A percentile compares a stretch with the other conserved stretches of the same genome.
These are phyloP conservation scores for Termitomyces sp. DNA, from an alignment of 768 basidiomycete genomes.

Conservation along the genomic window DNA sequence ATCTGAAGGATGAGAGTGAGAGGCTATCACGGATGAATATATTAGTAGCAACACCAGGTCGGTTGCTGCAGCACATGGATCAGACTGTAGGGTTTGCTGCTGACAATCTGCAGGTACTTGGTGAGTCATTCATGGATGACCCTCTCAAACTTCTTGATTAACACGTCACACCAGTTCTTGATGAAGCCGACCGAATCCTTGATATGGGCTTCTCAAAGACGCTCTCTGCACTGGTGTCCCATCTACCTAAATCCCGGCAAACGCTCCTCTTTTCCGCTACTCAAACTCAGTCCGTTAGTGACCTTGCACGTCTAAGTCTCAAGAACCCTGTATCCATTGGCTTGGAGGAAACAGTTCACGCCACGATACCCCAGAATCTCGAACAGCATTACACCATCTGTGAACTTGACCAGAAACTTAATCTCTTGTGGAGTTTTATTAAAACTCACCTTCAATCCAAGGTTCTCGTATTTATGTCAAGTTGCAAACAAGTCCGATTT, in stretches of 20 bases:
- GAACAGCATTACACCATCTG: slow-evolving; percentile 88
- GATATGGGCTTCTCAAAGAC: slow-evolving; percentile 95
- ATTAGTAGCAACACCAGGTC: slow-evolving; percentile 94
- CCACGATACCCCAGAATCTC: slow-evolving; percentile 67
- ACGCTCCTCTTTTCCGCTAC: slow-evolving; percentile 97
- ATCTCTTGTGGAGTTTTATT: slow-evolving; percentile 91
- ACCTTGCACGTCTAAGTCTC: slow-evolving; percentile 86
- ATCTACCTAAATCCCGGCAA: slow-evolving; percentile 88
- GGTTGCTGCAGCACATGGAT: slow-evolving; percentile 96
- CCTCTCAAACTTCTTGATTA: background rate
- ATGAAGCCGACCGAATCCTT: slow-evolving; percentile 94
- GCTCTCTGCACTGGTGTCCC: slow-evolving; percentile 83
- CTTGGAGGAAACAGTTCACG: slow-evolving; percentile 42
- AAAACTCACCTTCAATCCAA: slow-evolving; percentile 90
- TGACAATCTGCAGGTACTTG: slow-evolving; percentile 85
- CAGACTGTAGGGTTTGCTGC: slow-evolving; percentile 94
- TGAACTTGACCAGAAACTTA: slow-evolving; percentile 81
- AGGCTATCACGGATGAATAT: slow-evolving; percentile 94
- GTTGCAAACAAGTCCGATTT: slow-evolving; percentile 96
- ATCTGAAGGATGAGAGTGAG: slow-evolving; percentile 86
- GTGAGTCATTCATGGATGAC: slow-evolving; percentile 37
- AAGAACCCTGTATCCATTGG: slow-evolving; percentile 75
- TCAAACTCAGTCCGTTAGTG: slow-evolving; percentile 83
- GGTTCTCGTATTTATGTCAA: slow-evolving; percentile 89
- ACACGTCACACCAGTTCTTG: slow-evolving; percentile 56